Evolutionary conservation across 2,329 filamentous ascomycete genomes (phyloP).

Genomic region (Plenodomus tracheiphilus): DNA sequence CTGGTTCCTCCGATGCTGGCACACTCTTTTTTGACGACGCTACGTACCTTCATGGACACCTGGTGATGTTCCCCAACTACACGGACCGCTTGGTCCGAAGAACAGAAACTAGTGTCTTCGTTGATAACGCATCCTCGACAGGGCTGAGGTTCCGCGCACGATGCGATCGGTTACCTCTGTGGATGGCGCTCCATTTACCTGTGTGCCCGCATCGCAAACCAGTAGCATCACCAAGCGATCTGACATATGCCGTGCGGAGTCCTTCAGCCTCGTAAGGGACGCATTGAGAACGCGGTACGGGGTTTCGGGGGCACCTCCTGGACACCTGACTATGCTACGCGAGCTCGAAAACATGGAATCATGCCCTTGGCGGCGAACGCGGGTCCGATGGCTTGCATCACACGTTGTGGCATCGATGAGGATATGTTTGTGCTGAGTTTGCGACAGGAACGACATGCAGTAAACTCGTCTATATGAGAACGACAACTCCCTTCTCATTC

Average conservation of each 20-base stretch:
- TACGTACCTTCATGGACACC: background rate
- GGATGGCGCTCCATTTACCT: background rate
- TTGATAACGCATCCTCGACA: no score
- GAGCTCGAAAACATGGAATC: constrained; percentile 8
- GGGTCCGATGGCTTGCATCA: background rate
- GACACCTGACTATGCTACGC: background rate
- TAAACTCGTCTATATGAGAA: background rate
- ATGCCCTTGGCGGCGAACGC: background rate
- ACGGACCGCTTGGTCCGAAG: background rate
- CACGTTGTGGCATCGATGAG: no score
- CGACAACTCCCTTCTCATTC: background rate
- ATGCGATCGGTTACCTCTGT: background rate
- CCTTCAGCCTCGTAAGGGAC: background rate
- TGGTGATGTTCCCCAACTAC: background rate
- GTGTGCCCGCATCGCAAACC: background rate
- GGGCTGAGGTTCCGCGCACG: background rate
- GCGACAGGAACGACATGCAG: background rate
- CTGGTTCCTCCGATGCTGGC: constrained; percentile 3
- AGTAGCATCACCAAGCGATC: background rate
- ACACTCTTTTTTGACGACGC: background rate
- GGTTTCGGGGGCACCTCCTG: background rate
- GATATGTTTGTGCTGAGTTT: no score
- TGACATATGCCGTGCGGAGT: background rate
- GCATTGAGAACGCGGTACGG: background rate
- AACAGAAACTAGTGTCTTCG: background rate